Evolutionary conservation across 768 basidiomycete genomes (phyloP), one percentile per base, ranked within the genome.

Genomic region (Roridomyces roridus): DNA sequence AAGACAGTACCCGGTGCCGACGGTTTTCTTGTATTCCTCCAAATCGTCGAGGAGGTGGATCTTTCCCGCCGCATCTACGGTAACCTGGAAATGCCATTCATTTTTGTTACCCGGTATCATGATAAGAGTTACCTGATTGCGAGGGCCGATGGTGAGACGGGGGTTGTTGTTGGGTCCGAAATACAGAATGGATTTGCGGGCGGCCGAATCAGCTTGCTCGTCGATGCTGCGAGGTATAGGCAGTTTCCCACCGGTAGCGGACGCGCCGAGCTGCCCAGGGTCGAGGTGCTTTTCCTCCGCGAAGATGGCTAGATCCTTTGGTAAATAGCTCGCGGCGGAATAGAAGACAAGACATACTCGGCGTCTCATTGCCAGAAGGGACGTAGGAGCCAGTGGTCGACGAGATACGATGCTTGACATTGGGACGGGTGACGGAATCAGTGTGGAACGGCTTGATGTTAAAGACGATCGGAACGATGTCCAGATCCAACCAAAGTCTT

Each of bases 1-100:
- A 49, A 42, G 44, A 18, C 60, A 59, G 63, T 66, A 81, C 80
- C 85, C 82, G 53, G 80, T 60, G 54, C 88, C 80, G 55, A 92
- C 92, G 4, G 88, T 87, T 65, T 86, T 83, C 68, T 83, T 77
- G 73, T 86, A 96, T 59, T 88, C 89, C 3, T 88, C 84, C 39
- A 96, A 76, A 67, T 91, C 91, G 66, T 94, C 92, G 57, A 94
- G 78, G 21, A 96, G 81, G 68, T 91, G 89, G 59, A 96, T 92
- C 72, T 91, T 89, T 8, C 92, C 92, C 36, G 79, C 91, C 29
- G 91, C 87, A 67, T 96, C 94, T 45, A 96, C 94, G 47, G 86
- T 83, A 63, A 96, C 94, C 65, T 91, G 31, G 10, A 34, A 34
- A 34, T 15, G 31, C 31, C 31, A 34, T 34, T 34, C 31, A 34